These are phyloP conservation scores for Sugiyamaella valdiviana DNA, from an alignment of 805 yeast species.

Conservation along the genomic window DNA sequence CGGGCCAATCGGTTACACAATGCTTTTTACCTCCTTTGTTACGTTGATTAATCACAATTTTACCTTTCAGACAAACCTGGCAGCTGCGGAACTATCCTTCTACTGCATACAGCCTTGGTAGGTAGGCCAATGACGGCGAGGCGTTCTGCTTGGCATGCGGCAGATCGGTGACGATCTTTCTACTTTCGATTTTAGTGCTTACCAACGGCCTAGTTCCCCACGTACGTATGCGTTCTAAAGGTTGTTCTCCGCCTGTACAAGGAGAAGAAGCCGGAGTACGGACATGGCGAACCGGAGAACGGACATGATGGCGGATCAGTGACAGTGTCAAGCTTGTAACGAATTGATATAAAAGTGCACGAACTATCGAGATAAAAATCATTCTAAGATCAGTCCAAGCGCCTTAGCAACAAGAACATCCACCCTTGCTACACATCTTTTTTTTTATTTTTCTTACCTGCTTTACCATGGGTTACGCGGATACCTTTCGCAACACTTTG, in stretches of 20 bases:
- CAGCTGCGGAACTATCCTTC: too few relatives aligned
- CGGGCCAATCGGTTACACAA: neutral
- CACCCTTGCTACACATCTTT: too few relatives aligned
- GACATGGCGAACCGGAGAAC: too few relatives aligned
- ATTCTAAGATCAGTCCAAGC: too few relatives aligned
- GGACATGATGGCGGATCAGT: neutral
- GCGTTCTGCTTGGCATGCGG: neutral
- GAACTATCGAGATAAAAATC: too few relatives aligned
- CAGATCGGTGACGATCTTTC: neutral
- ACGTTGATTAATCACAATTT: neutral
- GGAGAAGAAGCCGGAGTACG: neutral
- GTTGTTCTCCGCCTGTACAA: neutral
- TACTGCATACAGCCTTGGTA: too few relatives aligned
- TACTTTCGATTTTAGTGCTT: neutral
- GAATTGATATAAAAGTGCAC: too few relatives aligned
- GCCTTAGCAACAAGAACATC: too few relatives aligned
- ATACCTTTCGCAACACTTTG: constrained; percentile 10
- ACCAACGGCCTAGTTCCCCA: neutral
- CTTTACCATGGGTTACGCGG: constrained; percentile 8
- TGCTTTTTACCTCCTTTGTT: neutral
- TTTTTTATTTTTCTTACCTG: neutral
- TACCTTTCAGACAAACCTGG: too few relatives aligned
- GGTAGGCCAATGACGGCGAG: neutral
- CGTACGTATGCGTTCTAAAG: neutral
- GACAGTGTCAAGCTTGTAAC: neutral